Base-by-base conservation (phyloP, 192 early-diverging fungal genomes). In the Backusella mclennaniae region DNA sequence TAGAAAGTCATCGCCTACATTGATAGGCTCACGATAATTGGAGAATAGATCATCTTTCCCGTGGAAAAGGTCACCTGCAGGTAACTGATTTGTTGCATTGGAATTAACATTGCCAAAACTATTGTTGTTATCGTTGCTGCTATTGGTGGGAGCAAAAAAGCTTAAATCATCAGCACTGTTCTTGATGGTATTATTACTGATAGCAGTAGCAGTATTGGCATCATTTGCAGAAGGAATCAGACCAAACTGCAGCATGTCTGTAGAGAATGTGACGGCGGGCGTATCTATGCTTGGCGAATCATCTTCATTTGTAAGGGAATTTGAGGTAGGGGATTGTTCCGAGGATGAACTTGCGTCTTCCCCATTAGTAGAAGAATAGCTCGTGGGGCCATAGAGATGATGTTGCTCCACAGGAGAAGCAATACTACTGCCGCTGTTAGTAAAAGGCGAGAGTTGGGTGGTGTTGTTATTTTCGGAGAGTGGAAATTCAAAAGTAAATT, bases 401-500 rank as follows among this genome's bases (percentile, higher is more conserved):
- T 29, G 21, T 1, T 63, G 56, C 26, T 63, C 56, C 4, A 29
- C 26, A 12, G 67, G 67, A n/a, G 67, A 69, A 69, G 67, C 67
- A 39, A 49, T 49, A 19, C 68, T 69, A 39, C 68, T 69, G 26
- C 67, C 31, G 38, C 68, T 69, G 6, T 35, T 69, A 8, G 68
- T 69, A 41, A 41, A 69, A 33, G 67, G 31, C 21, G 67, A 36
- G 14, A 19, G 17, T 6, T 39, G 31, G 1, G 15, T 44, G 21
- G 21, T 31, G 4, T 21, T 66, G 4, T 31, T 21, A 49, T 36
- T 41, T 6, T 41, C 35, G 38, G 23, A 26, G 35, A 66, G 31
- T 79, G 89, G 84, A 42, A 85, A 90, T 39, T 88, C 89, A 69
- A 90, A 88, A 2, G 87, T 86, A 66, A 88, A 88, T 36, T 80